phyloP scores from a whole-genome alignment of 2,329 filamentous ascomycete species.

The Stemphylium beticola region DNA sequence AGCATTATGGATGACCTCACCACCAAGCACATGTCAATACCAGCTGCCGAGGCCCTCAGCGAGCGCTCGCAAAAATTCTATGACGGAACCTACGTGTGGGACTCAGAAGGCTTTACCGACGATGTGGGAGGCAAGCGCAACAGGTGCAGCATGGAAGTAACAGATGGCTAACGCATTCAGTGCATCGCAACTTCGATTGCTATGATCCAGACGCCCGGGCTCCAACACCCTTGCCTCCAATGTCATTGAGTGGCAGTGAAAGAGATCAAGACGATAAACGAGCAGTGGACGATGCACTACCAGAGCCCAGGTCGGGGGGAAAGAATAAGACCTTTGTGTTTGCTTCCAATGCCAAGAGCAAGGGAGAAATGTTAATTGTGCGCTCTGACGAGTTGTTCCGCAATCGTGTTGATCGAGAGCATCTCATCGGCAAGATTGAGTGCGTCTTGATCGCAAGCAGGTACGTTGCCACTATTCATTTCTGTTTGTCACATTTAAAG shows the following conservation, averaged over 20 bases:
- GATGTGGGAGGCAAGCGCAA: slow-evolving; percentile 26
- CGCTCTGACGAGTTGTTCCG: slow-evolving; percentile 9
- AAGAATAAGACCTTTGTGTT: neutral
- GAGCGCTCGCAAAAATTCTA: slow-evolving; percentile 39
- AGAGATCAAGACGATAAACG: neutral
- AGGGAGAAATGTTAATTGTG: neutral
- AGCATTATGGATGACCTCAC: neutral
- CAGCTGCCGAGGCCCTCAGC: slow-evolving; percentile 14
- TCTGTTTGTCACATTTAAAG: no score
- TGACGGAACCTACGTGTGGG: slow-evolving; percentile 34
- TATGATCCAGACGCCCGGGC: slow-evolving; percentile 21
- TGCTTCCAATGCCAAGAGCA: neutral
- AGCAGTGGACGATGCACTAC: no score
- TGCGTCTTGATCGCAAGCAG: slow-evolving; percentile 12
- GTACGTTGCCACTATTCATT: neutral
- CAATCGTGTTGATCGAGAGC: neutral
- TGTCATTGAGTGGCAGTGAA: slow-evolving; percentile 12
- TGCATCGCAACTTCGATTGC: slow-evolving; percentile 27
- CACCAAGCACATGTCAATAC: neutral
- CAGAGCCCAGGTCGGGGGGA: neutral
- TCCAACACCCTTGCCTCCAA: slow-evolving; percentile 30
- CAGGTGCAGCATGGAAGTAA: neutral
- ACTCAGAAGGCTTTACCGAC: slow-evolving; percentile 35
- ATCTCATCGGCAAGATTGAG: slow-evolving; percentile 16
- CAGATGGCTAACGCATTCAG: slow-evolving; percentile 2